Conservation (phyloP, 148 eudicot species). For the Polygonum maritimum region DNA sequence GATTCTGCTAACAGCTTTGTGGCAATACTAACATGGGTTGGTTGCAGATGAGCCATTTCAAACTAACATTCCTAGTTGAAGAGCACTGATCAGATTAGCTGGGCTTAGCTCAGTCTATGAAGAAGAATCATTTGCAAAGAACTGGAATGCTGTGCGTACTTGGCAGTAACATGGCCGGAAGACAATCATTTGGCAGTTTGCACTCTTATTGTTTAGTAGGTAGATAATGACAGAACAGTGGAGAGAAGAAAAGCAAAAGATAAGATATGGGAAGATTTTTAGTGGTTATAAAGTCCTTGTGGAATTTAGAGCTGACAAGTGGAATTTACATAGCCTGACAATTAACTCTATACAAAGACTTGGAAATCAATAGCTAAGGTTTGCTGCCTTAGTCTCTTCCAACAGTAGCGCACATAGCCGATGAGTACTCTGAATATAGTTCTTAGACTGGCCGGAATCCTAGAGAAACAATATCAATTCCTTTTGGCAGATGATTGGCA, state of each 20-base stretch:
- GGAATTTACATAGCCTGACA: slow-evolving; percentile 8
- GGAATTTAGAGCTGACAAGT: slow-evolving; percentile 10
- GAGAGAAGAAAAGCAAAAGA: background rate
- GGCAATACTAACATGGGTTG: slow-evolving; percentile 20
- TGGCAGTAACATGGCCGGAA: background rate
- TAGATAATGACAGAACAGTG: background rate
- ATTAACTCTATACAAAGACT: background rate
- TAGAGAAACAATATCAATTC: background rate
- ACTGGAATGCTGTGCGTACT: background rate
- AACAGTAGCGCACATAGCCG: background rate
- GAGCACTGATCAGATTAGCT: background rate
- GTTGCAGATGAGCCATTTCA: slow-evolving; percentile 28
- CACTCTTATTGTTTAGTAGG: slow-evolving; percentile 1
- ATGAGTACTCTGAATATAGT: background rate
- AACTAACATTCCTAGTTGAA: background rate
- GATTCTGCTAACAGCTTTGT: slow-evolving; percentile 13
- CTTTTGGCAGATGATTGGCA: background rate
- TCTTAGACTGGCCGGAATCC: background rate
- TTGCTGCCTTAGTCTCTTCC: background rate
- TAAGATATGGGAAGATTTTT: background rate
- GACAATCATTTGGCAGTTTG: background rate
- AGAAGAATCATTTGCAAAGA: background rate
- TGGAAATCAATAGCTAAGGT: no score
- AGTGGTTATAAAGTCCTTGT: background rate
- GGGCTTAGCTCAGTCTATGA: background rate